phyloP scores from a whole-genome alignment of 1,139 yeast genomes.

The Diutina rugosa region DNA sequence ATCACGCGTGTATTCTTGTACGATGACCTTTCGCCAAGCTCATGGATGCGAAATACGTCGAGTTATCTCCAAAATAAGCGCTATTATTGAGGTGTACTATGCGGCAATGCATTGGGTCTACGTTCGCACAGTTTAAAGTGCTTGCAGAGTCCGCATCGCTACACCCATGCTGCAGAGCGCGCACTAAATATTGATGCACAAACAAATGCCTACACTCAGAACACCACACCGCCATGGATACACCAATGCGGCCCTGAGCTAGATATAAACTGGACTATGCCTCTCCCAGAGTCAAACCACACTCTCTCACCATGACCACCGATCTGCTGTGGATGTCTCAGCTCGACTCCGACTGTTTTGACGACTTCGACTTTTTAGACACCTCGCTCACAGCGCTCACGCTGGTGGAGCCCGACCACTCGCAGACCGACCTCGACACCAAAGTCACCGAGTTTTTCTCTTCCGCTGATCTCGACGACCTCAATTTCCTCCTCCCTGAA shows the following conservation, averaged over 20 bases:
- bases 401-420: not conserved
- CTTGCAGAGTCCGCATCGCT: too few relatives aligned
- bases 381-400: not conserved
- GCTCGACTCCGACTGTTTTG: not conserved
- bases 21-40: too few relatives aligned
- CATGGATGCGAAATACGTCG: too few relatives aligned
- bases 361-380: not conserved
- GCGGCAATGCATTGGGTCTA: too few relatives aligned
- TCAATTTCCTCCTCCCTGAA: not conserved
- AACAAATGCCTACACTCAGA: too few relatives aligned
- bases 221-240: too few relatives aligned
- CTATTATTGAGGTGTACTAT: too few relatives aligned
- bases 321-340: not conserved
- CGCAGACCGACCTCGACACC: not conserved
- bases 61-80: too few relatives aligned
- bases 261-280: not conserved
- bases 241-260: not conserved
- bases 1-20: too few relatives aligned
- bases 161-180: too few relatives aligned
- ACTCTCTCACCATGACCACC: not conserved
- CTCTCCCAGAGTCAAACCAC: not conserved
- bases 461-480: not conserved
- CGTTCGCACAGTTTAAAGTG: too few relatives aligned
- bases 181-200: too few relatives aligned
- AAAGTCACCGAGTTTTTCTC: not conserved